Evolutionary conservation across 257 asterid genomes (phyloP), one percentile per base, ranked within the genome.

Genomic region (Cruciata laevipes): DNA sequence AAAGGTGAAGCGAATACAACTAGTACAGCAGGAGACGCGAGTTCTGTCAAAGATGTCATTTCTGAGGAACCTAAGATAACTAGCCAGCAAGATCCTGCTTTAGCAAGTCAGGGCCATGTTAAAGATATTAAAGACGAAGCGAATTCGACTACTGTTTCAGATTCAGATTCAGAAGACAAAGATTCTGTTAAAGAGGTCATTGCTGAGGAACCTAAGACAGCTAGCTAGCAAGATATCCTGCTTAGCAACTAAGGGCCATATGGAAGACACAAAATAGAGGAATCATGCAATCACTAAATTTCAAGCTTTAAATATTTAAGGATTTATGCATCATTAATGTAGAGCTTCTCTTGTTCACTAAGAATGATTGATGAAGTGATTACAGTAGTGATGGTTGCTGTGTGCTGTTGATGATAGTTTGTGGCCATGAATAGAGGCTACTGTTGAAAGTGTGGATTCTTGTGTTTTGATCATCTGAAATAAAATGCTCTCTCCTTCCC

Each of bases 211-310:
- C 20, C 81, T 89, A 68, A 79, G 93, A 63, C 95, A 86, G 73
- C 64, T 86, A 44, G 97, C 98, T 24, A 81, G 47, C 47, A 38
- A 38, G 88, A 72, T 71, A 7, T 35, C 5, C 38, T 35, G n/a
- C n/a, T 35, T 35, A 35, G 38, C 38, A 35, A n/a, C n/a, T n/a
- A n/a, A 35, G 38, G 38, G 8, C 38, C 38, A 35, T 35, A 35
- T 83, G 91, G 93, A 86, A 92, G 61, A 90, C 79, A 31, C 70
- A 35, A 87, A 95, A 78, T 83, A 92, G 20, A 84, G 92, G 0
- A 79, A 84, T 3, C 74, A 86, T 7, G 74, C 90, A 9, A 1
- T 80, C 95, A 3, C 68, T 78, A 3, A 92, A 87, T 77, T 69
- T 57, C 18, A 83, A 85, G 81, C 30, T 27, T 27, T 1, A 27